phyloP scores from a whole-genome alignment of 139 green algal genomes.

The Closterium sp. region DNA sequence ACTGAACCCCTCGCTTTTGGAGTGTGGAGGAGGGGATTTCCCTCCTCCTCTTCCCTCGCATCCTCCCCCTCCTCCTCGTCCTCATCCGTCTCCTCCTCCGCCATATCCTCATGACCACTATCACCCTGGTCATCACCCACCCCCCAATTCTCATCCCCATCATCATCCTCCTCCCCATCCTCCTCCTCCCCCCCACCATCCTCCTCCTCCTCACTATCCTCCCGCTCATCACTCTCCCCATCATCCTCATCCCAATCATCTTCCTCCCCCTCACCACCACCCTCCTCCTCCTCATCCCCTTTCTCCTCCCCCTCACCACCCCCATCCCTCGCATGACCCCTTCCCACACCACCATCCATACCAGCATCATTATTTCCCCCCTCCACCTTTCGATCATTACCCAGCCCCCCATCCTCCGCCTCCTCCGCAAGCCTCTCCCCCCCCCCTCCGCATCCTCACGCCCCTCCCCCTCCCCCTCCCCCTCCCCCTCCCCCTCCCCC shows the following conservation, averaged over 20 bases:
- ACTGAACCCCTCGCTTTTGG: not conserved
- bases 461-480: not conserved
- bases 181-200: not conserved
- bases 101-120: not conserved
- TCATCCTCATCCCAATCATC: not conserved
- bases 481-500: not conserved
- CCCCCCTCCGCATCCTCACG: too few relatives aligned
- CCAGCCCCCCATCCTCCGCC: too few relatives aligned
- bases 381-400: not conserved
- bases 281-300: not conserved
- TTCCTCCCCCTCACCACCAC: not conserved
- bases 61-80: not conserved
- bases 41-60: not conserved
- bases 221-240: not conserved
- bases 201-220: not conserved
- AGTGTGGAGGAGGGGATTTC: not conserved
- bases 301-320: too few relatives aligned
- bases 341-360: not conserved
- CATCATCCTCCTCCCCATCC: too few relatives aligned
- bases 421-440: too few relatives aligned
- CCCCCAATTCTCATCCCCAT: not conserved
- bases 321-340: too few relatives aligned
- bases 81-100: not conserved
- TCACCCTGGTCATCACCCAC: not conserved
- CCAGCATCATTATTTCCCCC: not conserved